Conservation (phyloP, 306 rosid genomes). For the Castanopsis chinensis region DNA sequence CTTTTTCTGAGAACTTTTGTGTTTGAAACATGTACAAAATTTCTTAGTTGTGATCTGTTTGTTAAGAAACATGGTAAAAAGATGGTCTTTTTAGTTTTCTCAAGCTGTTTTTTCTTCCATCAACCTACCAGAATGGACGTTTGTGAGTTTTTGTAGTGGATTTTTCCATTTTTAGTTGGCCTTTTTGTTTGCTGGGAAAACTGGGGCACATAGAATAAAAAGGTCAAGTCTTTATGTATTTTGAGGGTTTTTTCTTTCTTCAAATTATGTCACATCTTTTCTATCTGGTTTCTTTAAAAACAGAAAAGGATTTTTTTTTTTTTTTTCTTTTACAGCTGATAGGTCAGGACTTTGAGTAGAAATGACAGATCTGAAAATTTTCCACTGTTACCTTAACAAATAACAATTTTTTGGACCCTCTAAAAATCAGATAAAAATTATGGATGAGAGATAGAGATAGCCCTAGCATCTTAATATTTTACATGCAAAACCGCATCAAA, state of each 20-base stretch:
- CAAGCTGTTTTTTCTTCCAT: neutral
- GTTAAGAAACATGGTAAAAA: neutral
- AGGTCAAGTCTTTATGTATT: neutral
- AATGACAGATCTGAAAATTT: neutral
- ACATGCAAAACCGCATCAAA: no score
- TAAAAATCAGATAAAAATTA: neutral
- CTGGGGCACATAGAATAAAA: neutral
- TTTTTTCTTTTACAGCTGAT: no score
- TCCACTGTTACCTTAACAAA: no score
- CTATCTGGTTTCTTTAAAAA: conserved; percentile 2
- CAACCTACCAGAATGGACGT: no score
- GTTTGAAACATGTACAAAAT: neutral
- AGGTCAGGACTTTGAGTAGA: neutral
- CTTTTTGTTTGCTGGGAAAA: conserved; percentile 2
- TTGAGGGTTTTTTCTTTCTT: neutral
- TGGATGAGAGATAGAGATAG: no score
- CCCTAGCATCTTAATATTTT: no score
- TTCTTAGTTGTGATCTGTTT: neutral
- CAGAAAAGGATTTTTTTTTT: no score
- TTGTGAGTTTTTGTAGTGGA: neutral
- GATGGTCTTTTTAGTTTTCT: neutral
- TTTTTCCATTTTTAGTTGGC: neutral
- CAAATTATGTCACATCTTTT: neutral
- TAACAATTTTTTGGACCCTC: neutral
- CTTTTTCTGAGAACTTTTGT: neutral